These are phyloP conservation scores for Alternaria viburni DNA, from an alignment of 2,329 filamentous ascomycete species.

Conservation along the genomic window DNA sequence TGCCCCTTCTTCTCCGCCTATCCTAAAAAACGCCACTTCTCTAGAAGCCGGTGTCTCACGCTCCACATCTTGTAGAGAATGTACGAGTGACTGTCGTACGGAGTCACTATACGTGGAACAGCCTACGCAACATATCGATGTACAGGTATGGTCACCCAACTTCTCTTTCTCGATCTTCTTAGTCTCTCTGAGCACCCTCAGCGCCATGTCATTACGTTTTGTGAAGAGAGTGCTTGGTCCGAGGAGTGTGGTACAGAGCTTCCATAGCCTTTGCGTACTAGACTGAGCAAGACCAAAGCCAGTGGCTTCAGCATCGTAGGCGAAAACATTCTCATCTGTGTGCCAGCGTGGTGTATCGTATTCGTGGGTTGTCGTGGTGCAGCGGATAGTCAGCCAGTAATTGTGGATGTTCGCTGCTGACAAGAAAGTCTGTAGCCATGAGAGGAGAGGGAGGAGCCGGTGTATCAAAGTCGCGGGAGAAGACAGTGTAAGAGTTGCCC, in stretches of 20 bases:
- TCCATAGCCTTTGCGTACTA: slow-evolving; percentile 48
- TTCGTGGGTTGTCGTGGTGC: slow-evolving; percentile 52
- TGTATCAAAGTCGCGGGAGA: not conserved
- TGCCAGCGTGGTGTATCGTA: slow-evolving; percentile 58
- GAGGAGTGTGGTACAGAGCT: slow-evolving; percentile 52
- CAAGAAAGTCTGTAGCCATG: not conserved
- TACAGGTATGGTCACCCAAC: not conserved
- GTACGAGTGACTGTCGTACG: slow-evolving; percentile 47
- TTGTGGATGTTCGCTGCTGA: slow-evolving; percentile 34
- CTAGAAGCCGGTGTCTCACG: slow-evolving; percentile 21
- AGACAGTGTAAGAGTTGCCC: not conserved
- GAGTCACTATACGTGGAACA: slow-evolving; percentile 53
- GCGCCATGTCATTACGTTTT: not conserved
- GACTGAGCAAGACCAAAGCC: not conserved
- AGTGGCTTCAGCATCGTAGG: not conserved
- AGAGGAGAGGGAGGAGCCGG: not conserved
- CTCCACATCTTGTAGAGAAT: slow-evolving; percentile 22
- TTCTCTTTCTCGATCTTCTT: not conserved
- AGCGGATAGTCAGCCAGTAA: slow-evolving; percentile 59
- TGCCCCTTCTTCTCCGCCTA: slow-evolving; percentile 52
- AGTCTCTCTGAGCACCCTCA: not conserved
- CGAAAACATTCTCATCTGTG: slow-evolving; percentile 58
- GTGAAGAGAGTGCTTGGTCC: not conserved
- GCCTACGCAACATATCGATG: slow-evolving; percentile 26
- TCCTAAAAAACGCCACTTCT: slow-evolving; percentile 52